phyloP scores from a whole-genome alignment of 257 asterid species.

The Lycium ferocissimum region DNA sequence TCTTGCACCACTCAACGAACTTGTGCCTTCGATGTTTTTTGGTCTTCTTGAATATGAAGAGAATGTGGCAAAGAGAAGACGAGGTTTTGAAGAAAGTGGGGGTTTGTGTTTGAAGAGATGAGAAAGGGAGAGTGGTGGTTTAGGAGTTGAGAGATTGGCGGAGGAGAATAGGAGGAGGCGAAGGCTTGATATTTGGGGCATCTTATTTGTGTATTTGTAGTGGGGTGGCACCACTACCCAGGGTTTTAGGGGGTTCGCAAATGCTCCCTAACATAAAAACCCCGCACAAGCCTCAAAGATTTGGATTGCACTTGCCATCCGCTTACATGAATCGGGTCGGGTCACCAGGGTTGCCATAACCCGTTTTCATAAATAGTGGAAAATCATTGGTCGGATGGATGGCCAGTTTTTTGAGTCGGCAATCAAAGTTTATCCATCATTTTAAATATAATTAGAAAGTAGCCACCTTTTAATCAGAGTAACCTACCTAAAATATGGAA shows the following conservation, averaged over 20 bases:
- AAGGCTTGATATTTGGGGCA: conserved; percentile 68
- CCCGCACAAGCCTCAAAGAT: no score
- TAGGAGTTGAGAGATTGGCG: conserved; percentile 51
- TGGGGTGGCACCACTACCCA: background rate
- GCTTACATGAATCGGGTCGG: no score
- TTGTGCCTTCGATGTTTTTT: conserved; percentile 38
- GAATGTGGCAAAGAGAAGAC: conserved; percentile 42
- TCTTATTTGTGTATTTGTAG: conserved; percentile 36
- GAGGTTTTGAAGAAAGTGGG: conserved; percentile 37
- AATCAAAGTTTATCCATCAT: no score
- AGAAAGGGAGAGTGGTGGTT: conserved; percentile 41
- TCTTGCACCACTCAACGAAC: conserved; percentile 42
- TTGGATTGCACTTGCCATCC: no score
- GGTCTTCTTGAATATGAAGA: conserved; percentile 53
- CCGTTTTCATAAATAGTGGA: no score
- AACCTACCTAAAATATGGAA: no score
- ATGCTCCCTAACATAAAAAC: no score
- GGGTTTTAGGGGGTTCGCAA: conserved; percentile 44
- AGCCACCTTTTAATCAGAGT: no score
- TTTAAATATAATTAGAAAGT: no score
- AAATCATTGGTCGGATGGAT: no score
- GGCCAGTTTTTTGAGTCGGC: no score
- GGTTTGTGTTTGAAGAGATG: conserved; percentile 32
- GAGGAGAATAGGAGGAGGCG: conserved; percentile 74
- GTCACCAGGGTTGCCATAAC: no score